Conservation (phyloP, 1,139 yeast species). For the Yamadazyma kanchanaburiensis region DNA sequence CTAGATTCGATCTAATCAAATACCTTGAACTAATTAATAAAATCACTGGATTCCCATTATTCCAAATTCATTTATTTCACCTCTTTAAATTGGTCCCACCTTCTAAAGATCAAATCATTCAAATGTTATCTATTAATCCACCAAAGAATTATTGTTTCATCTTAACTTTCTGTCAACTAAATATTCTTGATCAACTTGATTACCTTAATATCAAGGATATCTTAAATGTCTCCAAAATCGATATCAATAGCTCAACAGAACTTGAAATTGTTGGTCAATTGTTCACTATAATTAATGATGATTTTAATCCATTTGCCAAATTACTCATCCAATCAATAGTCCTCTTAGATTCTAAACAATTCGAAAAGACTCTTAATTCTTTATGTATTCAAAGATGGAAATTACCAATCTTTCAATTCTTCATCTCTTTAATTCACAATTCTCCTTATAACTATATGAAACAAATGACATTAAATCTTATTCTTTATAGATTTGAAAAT, state of each 20-base stretch:
- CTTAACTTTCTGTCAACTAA: too few species aligned
- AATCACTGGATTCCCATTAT: too few species aligned
- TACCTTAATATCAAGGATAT: too few species aligned
- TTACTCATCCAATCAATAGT: constrained; percentile 34
- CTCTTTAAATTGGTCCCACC: too few species aligned
- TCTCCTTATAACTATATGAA: constrained; percentile 32
- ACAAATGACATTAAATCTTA: constrained; percentile 17
- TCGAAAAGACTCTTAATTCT: constrained; percentile 17
- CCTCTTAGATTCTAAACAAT: constrained; percentile 23
- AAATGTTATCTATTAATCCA: too few species aligned
- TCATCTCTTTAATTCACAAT: constrained; percentile 28
- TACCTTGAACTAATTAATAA: too few species aligned
- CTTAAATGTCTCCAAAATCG: too few species aligned
- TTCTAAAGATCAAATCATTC: too few species aligned
- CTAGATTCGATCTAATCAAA: too few species aligned
- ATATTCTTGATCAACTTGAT: too few species aligned
- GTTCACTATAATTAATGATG: constrained; percentile 18
- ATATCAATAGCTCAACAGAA: constrained; percentile 16
- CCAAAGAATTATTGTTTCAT: too few species aligned
- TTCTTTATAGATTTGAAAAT: constrained; percentile 16
- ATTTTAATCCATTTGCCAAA: constrained; percentile 29
- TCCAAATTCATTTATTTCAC: too few species aligned
- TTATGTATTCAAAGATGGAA: constrained; percentile 29
- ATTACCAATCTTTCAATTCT: constrained; percentile 27
- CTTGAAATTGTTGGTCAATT: constrained; percentile 22